These are phyloP conservation scores for Datura wrightii DNA, from an alignment of 257 asterid species.

Conservation along the genomic window DNA sequence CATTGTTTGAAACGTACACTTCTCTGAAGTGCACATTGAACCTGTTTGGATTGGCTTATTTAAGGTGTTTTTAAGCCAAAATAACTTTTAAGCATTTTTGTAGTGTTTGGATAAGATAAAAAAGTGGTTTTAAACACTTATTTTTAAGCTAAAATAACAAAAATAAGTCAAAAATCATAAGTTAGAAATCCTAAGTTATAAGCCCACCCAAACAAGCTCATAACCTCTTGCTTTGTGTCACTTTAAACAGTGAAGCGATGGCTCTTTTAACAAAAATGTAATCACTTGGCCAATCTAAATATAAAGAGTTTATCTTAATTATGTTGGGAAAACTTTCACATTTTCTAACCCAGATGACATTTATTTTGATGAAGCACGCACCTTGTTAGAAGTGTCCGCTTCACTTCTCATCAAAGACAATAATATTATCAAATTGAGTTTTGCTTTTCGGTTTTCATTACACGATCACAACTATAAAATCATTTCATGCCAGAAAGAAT, in stretches of 20 bases:
- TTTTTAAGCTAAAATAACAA: no score
- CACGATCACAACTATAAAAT: background rate
- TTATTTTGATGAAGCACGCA: background rate
- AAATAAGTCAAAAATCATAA: no score
- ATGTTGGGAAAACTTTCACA: background rate
- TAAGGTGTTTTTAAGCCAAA: no score
- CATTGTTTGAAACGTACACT: background rate
- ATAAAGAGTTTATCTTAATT: background rate
- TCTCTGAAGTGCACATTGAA: background rate
- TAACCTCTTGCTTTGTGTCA: conserved; percentile 8
- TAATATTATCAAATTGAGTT: background rate
- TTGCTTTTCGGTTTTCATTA: background rate
- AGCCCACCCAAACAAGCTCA: background rate
- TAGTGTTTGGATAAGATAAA: no score
- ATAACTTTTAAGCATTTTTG: no score
- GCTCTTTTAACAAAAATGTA: background rate
- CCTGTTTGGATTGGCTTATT: no score
- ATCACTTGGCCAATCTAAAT: background rate
- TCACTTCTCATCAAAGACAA: background rate
- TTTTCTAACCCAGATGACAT: background rate
- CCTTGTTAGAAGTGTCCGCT: background rate
- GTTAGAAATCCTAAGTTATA: no score
- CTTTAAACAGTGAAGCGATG: background rate
- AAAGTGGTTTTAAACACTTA: no score
- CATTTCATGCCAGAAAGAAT: background rate